These are phyloP conservation scores for Fusarium burgessii DNA, from an alignment of 2,329 filamentous ascomycete species.

Conservation along the genomic window DNA sequence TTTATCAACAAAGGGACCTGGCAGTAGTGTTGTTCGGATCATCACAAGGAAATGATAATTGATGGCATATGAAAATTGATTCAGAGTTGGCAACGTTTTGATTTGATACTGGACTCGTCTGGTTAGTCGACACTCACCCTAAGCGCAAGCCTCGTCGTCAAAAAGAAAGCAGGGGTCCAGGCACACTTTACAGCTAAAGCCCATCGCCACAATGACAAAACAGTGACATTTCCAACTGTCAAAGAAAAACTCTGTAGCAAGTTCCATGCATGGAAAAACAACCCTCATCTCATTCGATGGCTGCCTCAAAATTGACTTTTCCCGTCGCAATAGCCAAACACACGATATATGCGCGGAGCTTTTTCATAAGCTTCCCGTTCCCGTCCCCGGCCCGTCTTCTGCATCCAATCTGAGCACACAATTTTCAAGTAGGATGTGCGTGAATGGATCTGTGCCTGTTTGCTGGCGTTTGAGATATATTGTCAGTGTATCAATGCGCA, in stretches of 20 bases:
- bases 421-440: background rate
- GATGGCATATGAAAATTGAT: too few relatives aligned
- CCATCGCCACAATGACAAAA: slow-evolving; percentile 7
- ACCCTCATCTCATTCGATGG: background rate
- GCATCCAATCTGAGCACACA: slow-evolving; percentile 8
- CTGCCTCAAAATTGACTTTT: background rate
- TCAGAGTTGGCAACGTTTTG: background rate
- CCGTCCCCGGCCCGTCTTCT: slow-evolving; percentile 31
- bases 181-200: background rate
- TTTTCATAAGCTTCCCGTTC: slow-evolving; percentile 16
- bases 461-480: slow-evolving; percentile 2
- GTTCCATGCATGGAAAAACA: slow-evolving; percentile 2
- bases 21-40: background rate
- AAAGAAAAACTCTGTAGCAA: background rate
- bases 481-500: background rate
- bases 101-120: background rate
- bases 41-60: background rate
- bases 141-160: background rate
- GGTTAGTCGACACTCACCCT: background rate
- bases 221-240: background rate
- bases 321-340: background rate
- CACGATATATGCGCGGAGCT: background rate
- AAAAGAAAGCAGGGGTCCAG: slow-evolving; percentile 17
- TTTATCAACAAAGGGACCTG: slow-evolving; percentile 11
- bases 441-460: background rate